Evolutionary conservation across 768 basidiomycete genomes (phyloP).

Genomic region (Tylopilus sp.): DNA sequence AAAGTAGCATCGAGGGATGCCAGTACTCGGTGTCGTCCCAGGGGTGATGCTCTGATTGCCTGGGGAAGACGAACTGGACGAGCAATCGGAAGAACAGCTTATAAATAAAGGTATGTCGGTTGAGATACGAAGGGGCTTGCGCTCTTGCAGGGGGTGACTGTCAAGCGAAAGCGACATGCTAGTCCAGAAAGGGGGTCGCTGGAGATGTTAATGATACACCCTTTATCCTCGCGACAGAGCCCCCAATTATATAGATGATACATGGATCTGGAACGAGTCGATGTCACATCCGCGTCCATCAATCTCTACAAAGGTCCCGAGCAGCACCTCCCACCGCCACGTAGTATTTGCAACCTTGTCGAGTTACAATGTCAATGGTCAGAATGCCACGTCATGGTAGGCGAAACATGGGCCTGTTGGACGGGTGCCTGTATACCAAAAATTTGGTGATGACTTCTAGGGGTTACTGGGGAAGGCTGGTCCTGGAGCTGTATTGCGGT

Average conservation of each 20-base stretch:
- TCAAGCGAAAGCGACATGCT: slow-evolving; percentile 11
- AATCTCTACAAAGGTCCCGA: background rate
- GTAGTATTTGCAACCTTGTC: background rate
- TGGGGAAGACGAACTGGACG: slow-evolving; percentile 20
- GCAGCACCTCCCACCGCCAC: background rate
- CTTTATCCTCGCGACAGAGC: slow-evolving; percentile 10
- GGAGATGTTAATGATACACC: background rate
- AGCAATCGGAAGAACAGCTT: slow-evolving; percentile 34
- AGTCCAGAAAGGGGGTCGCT: background rate
- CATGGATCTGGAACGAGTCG: background rate
- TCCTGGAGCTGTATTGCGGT: background rate
- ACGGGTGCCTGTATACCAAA: background rate
- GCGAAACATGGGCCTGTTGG: too few relatives aligned
- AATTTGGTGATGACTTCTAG: background rate
- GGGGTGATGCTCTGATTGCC: slow-evolving; percentile 2
- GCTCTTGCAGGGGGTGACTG: slow-evolving; percentile 4
- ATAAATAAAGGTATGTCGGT: slow-evolving; percentile 36
- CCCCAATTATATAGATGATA: background rate
- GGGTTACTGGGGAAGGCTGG: background rate
- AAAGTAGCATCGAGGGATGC: slow-evolving; percentile 33
- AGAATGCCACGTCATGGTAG: background rate
- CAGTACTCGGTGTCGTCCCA: slow-evolving; percentile 31
- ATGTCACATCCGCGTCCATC: slow-evolving; percentile 11
- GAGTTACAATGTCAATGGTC: too few relatives aligned
- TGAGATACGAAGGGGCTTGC: slow-evolving; percentile 24